Evolutionary conservation across 129 eudicot genomes (phyloP), one percentile per base, ranked within the genome.

Genomic region (Centaurea solstitialis): DNA sequence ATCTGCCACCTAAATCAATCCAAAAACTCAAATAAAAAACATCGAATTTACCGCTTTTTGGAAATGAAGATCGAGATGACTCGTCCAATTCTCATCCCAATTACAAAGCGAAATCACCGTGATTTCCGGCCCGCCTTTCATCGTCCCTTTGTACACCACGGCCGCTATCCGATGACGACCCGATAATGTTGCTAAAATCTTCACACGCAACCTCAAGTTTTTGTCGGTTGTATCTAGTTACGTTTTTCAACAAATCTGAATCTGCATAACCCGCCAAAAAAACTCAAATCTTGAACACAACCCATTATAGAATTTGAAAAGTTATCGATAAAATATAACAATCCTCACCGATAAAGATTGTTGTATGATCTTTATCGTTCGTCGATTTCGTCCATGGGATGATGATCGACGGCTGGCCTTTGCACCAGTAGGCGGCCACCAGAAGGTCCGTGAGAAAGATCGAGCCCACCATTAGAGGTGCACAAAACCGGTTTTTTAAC

Each of bases 121-220:
- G 18, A 95, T 89, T 85, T 95, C 98, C 0, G 97, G 90, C 20
- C 99, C 99, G 45, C 93, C 90, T 84, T 91, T 93, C 86, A 91
- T 79, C 85, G 82, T 95, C 59, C 99, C 99, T 87, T 95, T 95
- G 86, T 95, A 95, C 28, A 89, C 90, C 20, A 87, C n/a, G n/a
- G n/a, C n/a, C 41, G 68, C 93, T 95, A 72, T 95, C 98, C 3
- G 90, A 85, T 26, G 98, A 95, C 21, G 93, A 88, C 50, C 99
- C 98, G 24, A 95, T 93, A 53, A 95, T 89, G 85, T 95, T 95
- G 90, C 99, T 95, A 81, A 95, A 95, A 85, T 93, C 99, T 95
- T 95, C 99, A 79, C 99, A 95, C 0, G 97, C 98, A 50, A 89
- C 87, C 82, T 93, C 97, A 53, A 93, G 98, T 62, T 92, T 98